Evolutionary conservation across 1,284 basidiomycete genomes (phyloP), one percentile per base, ranked within the genome.

Genomic region (Porodaedalea pini): DNA sequence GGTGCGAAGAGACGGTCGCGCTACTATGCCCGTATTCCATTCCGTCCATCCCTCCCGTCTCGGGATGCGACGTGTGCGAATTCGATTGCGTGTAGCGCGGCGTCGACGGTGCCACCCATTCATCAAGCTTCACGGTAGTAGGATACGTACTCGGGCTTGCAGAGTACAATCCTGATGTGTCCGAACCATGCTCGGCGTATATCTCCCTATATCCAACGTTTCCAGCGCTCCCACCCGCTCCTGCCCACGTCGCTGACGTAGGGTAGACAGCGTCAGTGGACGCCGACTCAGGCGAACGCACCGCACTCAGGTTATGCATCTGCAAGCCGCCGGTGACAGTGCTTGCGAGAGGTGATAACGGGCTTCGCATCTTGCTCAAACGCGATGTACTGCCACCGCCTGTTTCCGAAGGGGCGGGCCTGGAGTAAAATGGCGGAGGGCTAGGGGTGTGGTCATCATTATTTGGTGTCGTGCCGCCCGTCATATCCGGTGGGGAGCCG

Each of bases 11-110:
- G 47, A 51, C 37, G 47, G 47, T 39, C 7, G 55, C 27, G 13
- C 41, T 41, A 44, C 29, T 23, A 40, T 53, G 57, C n/a, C 36
- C 57, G 51, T 58, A 58, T 54, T 58, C 57, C 57, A 58, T 58
- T 47, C 56, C 50, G 56, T 58, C 56, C 50, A 48, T 58, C 52
- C 57, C 45, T 44, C n/a, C n/a, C n/a, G 50, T 56, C 32, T 25
- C 43, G 36, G 51, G 51, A 58, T 58, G 34, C 11, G 52, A 53
- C 51, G 57, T 41, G 54, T 58, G 57, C 37, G 57, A 54, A 58
- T 58, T 47, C 57, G 57, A 39, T 25, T 58, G 51, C 21, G 44
- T 25, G 51, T 53, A 52, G 29, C 45, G 57, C 40, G 56, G 21
- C 13, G 57, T 15, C 31, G 56, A 17, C n/a, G 57, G 19, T 27